Percentiles rank a stretch among this genome's conserved stretches.
Conservation (phyloP, 768 basidiomycete species). For the Collybia nuda region DNA sequence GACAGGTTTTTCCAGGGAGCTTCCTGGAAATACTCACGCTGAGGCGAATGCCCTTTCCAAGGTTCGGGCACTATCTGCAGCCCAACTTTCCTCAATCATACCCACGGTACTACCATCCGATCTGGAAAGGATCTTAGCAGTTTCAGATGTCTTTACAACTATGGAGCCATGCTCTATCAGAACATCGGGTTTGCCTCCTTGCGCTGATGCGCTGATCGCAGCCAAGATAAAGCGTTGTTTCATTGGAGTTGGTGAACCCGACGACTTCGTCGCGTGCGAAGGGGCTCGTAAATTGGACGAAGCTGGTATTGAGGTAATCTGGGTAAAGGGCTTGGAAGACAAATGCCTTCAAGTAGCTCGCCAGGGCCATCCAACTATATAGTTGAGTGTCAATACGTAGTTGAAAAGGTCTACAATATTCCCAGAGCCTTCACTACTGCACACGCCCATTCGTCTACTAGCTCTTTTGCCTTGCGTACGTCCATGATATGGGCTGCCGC, state of each 20-base stretch:
- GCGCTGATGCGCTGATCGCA: slow-evolving; percentile 79
- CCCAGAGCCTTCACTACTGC: slow-evolving; percentile 14
- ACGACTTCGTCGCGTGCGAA: slow-evolving; percentile 93
- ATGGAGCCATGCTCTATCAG: slow-evolving; percentile 94
- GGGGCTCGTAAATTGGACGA: slow-evolving; percentile 73
- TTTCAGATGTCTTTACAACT: slow-evolving; percentile 86
- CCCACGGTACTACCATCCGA: slow-evolving; percentile 30
- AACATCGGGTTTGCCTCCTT: slow-evolving; percentile 83
- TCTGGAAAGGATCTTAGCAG: slow-evolving; percentile 50
- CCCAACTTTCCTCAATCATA: slow-evolving; percentile 45
- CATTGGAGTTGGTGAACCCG: slow-evolving; percentile 89
- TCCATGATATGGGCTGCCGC: slow-evolving; percentile 22
- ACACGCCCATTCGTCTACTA: slow-evolving; percentile 22
- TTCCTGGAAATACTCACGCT: slow-evolving; percentile 94
- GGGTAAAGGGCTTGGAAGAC: slow-evolving; percentile 71
- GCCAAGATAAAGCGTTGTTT: slow-evolving; percentile 74
- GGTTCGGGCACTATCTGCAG: slow-evolving; percentile 42
- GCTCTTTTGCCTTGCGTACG: slow-evolving; percentile 16
- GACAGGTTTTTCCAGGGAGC: slow-evolving; percentile 87
- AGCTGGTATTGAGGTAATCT: slow-evolving; percentile 74
- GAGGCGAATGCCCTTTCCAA: slow-evolving; percentile 93
- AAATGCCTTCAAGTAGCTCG: slow-evolving; percentile 83
- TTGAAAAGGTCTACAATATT: slow-evolving; percentile 10
- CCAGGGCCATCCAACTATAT: slow-evolving; percentile 37
- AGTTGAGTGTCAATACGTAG: not conserved